Evolutionary conservation across 2,329 filamentous ascomycete species (phyloP).

Genomic region (Diaporthe aspalathi): DNA sequence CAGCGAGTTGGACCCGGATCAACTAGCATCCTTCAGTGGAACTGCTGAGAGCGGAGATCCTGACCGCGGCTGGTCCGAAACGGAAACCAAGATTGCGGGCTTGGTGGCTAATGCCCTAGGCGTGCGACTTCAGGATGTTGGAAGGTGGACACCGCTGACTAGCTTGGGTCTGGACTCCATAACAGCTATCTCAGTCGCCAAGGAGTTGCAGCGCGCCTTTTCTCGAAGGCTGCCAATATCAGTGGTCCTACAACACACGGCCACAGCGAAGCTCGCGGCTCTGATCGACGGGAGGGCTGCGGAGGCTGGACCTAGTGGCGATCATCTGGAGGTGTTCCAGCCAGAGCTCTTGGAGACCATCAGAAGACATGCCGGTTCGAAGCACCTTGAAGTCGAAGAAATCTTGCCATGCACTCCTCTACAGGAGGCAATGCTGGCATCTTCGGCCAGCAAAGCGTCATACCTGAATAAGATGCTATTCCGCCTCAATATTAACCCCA

Average conservation of each 20-base stretch:
- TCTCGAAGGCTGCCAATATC: slow-evolving; percentile 71
- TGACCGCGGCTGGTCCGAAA: slow-evolving; percentile 59
- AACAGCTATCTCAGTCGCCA: slow-evolving; percentile 78
- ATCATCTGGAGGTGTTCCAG: slow-evolving; percentile 45
- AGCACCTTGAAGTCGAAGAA: slow-evolving; percentile 56
- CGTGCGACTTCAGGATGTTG: slow-evolving; percentile 59
- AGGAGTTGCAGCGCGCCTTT: slow-evolving; percentile 60
- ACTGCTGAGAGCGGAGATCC: slow-evolving; percentile 46
- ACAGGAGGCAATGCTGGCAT: slow-evolving; percentile 87
- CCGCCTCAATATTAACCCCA: slow-evolving; percentile 62
- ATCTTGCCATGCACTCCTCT: slow-evolving; percentile 87
- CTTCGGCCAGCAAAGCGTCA: slow-evolving; percentile 56
- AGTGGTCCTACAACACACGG: slow-evolving; percentile 74
- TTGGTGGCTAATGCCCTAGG: slow-evolving; percentile 64
- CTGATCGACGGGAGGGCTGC: slow-evolving; percentile 40
- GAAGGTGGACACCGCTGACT: slow-evolving; percentile 77
- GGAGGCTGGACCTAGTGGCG: neutral
- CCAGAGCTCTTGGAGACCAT: slow-evolving; percentile 45
- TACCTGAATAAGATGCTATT: slow-evolving; percentile 83
- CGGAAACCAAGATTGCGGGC: slow-evolving; percentile 67
- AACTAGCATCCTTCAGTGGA: slow-evolving; percentile 50
- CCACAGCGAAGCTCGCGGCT: slow-evolving; percentile 69
- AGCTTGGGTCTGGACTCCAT: slow-evolving; percentile 87
- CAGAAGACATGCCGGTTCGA: slow-evolving; percentile 46
- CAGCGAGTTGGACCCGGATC: slow-evolving; percentile 54